These are phyloP conservation scores for Phytopythium aichiense DNA, from an alignment of 352 stramenopile genomes.

Conservation along the genomic window DNA sequence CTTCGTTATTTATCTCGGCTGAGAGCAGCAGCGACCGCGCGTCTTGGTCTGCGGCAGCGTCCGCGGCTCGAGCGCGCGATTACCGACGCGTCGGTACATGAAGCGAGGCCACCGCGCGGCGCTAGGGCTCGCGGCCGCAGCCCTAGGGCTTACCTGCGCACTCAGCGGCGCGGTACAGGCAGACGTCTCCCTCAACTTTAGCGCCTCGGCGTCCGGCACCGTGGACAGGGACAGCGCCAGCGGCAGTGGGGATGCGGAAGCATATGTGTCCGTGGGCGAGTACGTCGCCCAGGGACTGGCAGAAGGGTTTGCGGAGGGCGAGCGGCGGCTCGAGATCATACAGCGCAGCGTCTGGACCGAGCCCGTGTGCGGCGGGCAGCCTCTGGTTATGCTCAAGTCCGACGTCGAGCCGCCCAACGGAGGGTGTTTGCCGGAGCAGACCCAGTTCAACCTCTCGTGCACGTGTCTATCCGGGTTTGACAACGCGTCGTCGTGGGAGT, in stretches of 20 bases:
- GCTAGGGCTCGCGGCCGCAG: background rate
- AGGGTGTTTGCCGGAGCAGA: conserved; percentile 25
- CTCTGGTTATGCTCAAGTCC: conserved; percentile 36
- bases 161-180: background rate
- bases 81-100: conserved; percentile 10
- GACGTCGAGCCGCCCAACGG: conserved; percentile 19
- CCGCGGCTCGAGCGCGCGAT: background rate
- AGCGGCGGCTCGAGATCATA: conserved; percentile 30
- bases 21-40: conserved; percentile 4
- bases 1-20: conserved; percentile 5
- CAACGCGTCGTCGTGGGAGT: conserved; percentile 28
- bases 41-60: background rate
- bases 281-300: conserved; percentile 34
- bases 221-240: conserved; percentile 3
- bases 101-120: background rate
- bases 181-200: background rate
- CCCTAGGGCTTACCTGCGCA: background rate
- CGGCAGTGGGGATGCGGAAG: conserved; percentile 9
- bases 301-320: conserved; percentile 20
- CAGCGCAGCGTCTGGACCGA: conserved; percentile 22
- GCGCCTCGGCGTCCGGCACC: background rate
- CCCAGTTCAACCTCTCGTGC: conserved; percentile 40
- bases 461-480: conserved; percentile 30
- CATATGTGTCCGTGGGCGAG: conserved; percentile 4
- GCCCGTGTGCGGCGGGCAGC: conserved; percentile 30